Base-by-base conservation (phyloP, 2,329 filamentous ascomycete genomes). In the Macrophomina pseudophaseolina region DNA sequence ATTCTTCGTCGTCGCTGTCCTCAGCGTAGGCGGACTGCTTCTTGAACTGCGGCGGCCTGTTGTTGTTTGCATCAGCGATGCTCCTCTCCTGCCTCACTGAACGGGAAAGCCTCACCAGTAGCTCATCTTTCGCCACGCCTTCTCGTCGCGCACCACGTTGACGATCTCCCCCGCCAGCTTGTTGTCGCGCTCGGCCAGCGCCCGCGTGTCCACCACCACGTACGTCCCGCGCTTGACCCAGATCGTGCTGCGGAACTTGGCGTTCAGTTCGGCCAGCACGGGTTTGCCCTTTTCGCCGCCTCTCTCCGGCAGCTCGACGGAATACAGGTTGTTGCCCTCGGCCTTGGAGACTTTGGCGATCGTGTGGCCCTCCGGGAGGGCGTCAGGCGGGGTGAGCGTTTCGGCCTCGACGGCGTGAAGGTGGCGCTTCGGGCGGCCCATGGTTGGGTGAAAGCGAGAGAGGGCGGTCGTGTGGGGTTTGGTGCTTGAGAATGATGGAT, bases 201-300 rank as follows among this genome's bases (percentile, higher is more conserved):
- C 83, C 35, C 85, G 84, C 30, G 87, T 90, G 71, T 98, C 91
- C 14, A 97, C 85, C 11, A 98, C 81, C 35, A 97, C 93, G 78
- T 90, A 98, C 0, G 93, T 92, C 35, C 93, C 91, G 18, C 93
- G 89, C 79, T 91, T 94, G 77, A 98, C 91, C 92, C 93, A 98
- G 70, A 98, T 92, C 2, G 92, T 95, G 70, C 92, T 95, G 68
- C 94, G 91, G 76, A 98, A 97, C 48, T 89, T 88, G 32, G 92
- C 83, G 9, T 92, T 90, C 23, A 99, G 87, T 82, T 97, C 93
- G 28, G 93, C 90, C 18, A 96, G 82, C 46, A 94, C 79, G 6
- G 85, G 81, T 73, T 88, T 44, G 42, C 42, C 16, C 9, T 44
- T 44, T 5, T n/a, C 42, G 5, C 16, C 42, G 7, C 1, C 42